Conservation (phyloP, 805 yeast species). For the Cyberlindnera sargentensis region DNA sequence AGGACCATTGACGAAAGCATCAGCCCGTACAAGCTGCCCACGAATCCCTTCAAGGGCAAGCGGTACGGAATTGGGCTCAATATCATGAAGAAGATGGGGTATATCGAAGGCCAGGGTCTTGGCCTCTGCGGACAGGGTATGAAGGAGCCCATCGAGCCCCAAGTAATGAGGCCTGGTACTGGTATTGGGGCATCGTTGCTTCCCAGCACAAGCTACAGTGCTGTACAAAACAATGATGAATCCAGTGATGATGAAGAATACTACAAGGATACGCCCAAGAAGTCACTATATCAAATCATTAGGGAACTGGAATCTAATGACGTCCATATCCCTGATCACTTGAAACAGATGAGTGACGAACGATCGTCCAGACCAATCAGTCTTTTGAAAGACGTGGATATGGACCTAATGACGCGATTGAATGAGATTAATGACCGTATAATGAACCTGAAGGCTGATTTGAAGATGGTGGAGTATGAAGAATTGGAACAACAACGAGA, state of each 20-base stretch:
- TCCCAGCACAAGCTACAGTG: conserved; percentile 10
- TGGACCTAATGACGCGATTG: conserved; percentile 6
- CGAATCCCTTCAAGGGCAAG: conserved; percentile 16
- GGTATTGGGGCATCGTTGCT: conserved; percentile 63
- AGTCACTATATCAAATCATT: conserved; percentile 20
- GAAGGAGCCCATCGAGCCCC: conserved; percentile 69
- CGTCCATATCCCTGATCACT: conserved; percentile 12
- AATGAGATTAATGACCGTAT: conserved; percentile 13
- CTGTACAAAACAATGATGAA: conserved; percentile 3
- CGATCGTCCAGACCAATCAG: conserved; percentile 29
- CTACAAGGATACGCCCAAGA: conserved; percentile 20
- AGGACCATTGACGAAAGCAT: background rate
- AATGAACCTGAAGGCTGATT: conserved; percentile 6
- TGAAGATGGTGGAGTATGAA: conserved; percentile 11
- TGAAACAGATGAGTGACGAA: conserved; percentile 16
- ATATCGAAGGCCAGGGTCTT: conserved; percentile 75
- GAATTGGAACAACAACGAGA: background rate
- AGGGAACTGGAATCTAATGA: conserved; percentile 18
- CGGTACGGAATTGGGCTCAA: conserved; percentile 82
- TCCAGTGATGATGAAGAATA: conserved; percentile 20
- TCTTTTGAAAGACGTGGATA: conserved; percentile 29
- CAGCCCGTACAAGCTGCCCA: background rate
- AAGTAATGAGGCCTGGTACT: conserved; percentile 45
- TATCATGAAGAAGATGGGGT: conserved; percentile 80
- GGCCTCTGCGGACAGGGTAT: conserved; percentile 73